Evolutionary conservation across 805 yeast genomes (phyloP).

Genomic region (Hanseniaspora vineae): DNA sequence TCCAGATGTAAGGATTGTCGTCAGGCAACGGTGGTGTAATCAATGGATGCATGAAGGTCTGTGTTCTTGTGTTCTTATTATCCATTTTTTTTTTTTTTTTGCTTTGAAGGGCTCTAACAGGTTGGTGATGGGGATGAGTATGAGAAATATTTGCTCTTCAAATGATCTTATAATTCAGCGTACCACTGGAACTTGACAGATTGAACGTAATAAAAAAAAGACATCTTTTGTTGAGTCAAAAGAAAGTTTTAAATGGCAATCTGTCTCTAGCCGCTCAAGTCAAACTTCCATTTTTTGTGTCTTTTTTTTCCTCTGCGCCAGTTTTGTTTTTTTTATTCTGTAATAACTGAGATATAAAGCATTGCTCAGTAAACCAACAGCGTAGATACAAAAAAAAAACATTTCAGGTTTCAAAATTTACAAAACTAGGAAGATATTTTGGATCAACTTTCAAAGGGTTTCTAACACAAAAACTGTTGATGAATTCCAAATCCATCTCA

Average conservation of each 20-base stretch:
- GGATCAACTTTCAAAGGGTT: conserved; percentile 2
- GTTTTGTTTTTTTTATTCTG: too few species aligned
- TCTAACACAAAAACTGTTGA: conserved; percentile 31
- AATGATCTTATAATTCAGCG: too few species aligned
- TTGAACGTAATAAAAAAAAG: too few species aligned
- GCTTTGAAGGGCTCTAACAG: too few species aligned
- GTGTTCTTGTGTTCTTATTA: not conserved
- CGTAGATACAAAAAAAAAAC: not conserved
- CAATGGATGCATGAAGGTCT: conserved; percentile 9
- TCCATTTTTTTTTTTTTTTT: not conserved
- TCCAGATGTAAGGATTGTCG: conserved; percentile 52
- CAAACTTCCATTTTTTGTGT: not conserved
- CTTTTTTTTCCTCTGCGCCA: not conserved
- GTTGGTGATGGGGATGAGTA: too few species aligned
- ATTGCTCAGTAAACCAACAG: not conserved
- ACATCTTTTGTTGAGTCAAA: too few species aligned
- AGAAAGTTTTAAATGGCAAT: too few species aligned
- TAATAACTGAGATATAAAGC: not conserved
- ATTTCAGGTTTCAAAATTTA: not conserved
- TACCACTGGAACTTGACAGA: too few species aligned
- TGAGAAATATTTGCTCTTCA: too few species aligned
- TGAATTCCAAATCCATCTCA: conserved; percentile 80
- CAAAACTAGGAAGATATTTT: not conserved
- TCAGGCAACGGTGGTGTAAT: conserved; percentile 40
- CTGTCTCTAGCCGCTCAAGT: too few species aligned